A percentile compares a stretch with the other conserved stretches of the same genome.
Conservation (phyloP, 2,329 filamentous ascomycete species). For the Penicillium sp. region DNA sequence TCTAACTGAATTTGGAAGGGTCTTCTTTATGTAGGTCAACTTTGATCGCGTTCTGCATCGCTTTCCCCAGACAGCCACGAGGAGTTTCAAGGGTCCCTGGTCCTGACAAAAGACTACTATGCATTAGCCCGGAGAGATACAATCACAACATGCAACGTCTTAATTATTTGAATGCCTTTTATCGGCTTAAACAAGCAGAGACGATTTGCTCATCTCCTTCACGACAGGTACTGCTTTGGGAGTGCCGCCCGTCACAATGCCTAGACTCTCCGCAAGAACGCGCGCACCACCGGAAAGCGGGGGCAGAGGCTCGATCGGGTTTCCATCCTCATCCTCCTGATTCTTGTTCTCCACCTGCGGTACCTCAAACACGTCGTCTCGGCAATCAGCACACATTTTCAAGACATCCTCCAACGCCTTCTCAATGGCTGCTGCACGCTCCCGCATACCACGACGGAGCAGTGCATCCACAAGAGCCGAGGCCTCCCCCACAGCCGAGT, state of each 20-base stretch:
- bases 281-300: slow-evolving; percentile 32
- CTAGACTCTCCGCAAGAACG: slow-evolving; percentile 43
- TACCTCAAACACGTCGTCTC: slow-evolving; percentile 67
- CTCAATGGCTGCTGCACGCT: slow-evolving; percentile 77
- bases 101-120: neutral
- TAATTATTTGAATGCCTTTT: neutral
- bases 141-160: neutral
- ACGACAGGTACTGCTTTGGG: slow-evolving; percentile 50
- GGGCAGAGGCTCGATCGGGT: slow-evolving; percentile 22
- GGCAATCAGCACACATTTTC: slow-evolving; percentile 63
- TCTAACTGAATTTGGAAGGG: neutral
- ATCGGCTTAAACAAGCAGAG: slow-evolving; percentile 33
- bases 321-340: slow-evolving; percentile 18
- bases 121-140: neutral
- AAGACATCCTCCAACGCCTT: slow-evolving; percentile 71
- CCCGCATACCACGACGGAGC: slow-evolving; percentile 77
- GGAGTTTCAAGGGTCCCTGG: neutral
- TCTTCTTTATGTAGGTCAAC: neutral
- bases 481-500: slow-evolving; percentile 69
- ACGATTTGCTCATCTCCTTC: slow-evolving; percentile 46
- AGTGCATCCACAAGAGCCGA: slow-evolving; percentile 73
- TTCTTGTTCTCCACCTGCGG: slow-evolving; percentile 4
- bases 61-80: neutral
- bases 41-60: neutral
- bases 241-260: slow-evolving; percentile 34